A percentile compares a stretch with the other conserved stretches of the same genome.
phyloP scores from a whole-genome alignment of 345 rosid genomes.

The Camelina hispida region DNA sequence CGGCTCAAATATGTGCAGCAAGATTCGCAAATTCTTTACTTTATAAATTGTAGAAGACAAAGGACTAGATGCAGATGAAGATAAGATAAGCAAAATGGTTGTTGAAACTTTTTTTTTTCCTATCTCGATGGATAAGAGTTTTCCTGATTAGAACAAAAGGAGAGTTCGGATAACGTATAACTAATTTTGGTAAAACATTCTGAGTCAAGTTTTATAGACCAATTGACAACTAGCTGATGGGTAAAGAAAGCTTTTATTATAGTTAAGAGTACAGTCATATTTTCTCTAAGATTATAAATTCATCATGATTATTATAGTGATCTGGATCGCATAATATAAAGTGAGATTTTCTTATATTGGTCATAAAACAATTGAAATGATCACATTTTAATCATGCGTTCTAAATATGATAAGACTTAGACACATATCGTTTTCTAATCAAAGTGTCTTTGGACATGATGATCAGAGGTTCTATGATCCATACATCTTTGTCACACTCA shows the following conservation, averaged over 20 bases:
- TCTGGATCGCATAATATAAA: background rate
- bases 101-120: constrained; percentile 15
- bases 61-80: constrained; percentile 28
- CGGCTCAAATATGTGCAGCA: constrained; percentile 20
- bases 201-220: constrained; percentile 7
- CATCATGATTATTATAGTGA: constrained; percentile 8
- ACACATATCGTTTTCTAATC: background rate
- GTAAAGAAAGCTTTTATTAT: constrained; percentile 12
- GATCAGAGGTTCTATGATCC: background rate
- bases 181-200: constrained; percentile 31
- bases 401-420: background rate
- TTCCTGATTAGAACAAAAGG: constrained; percentile 16
- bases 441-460: background rate
- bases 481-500: background rate
- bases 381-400: background rate
- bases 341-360: constrained; percentile 3
- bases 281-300: constrained; percentile 6
- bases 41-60: constrained; percentile 12
- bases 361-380: background rate
- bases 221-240: background rate
- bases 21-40: background rate
- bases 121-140: constrained; percentile 34
- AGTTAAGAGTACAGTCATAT: background rate
- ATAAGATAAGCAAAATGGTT: constrained; percentile 10
- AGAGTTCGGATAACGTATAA: constrained; percentile 13